phyloP scores from a whole-genome alignment of 352 stramenopile species.

The Halophytophthora polymorphica region DNA sequence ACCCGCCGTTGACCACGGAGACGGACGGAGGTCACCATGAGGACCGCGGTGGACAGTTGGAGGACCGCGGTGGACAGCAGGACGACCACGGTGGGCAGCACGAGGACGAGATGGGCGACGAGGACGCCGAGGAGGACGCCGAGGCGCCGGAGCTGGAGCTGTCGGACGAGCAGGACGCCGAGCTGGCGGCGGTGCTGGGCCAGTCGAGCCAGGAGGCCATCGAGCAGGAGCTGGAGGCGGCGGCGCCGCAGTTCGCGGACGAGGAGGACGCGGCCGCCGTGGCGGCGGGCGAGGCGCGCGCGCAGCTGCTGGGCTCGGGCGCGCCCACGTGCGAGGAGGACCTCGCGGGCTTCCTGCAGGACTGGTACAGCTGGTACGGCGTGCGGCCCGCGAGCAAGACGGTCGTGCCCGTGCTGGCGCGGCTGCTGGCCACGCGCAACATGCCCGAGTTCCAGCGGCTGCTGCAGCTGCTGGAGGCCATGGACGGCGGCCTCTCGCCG shows the following conservation, averaged over 20 bases:
- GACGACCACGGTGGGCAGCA: not conserved
- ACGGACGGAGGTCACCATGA: no score
- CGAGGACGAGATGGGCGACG: not conserved
- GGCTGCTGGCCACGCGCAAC: slow-evolving; percentile 47
- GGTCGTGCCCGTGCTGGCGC: slow-evolving; percentile 64
- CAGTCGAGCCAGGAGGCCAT: slow-evolving; percentile 42
- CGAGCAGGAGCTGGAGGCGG: slow-evolving; percentile 38
- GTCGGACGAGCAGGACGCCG: slow-evolving; percentile 25
- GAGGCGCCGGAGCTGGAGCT: slow-evolving; percentile 7
- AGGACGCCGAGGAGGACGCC: slow-evolving; percentile 12
- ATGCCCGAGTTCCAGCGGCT: slow-evolving; percentile 61
- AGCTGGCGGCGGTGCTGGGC: slow-evolving; percentile 33
- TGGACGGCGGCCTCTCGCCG: slow-evolving; percentile 65
- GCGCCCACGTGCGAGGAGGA: slow-evolving; percentile 53
- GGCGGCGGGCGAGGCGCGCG: slow-evolving; percentile 10
- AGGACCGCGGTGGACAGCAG: not conserved
- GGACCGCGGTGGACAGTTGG: no score
- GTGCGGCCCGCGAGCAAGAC: slow-evolving; percentile 71
- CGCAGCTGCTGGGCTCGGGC: slow-evolving; percentile 30
- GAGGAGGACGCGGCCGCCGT: slow-evolving; percentile 28
- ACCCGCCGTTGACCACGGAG: no score
- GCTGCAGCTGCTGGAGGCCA: slow-evolving; percentile 74
- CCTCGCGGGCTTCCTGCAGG: slow-evolving; percentile 72
- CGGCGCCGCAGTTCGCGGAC: slow-evolving; percentile 37
- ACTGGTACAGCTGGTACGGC: slow-evolving; percentile 83